phyloP scores from a whole-genome alignment of 108 stramenopile genomes.

The Cylindrotheca closterium region DNA sequence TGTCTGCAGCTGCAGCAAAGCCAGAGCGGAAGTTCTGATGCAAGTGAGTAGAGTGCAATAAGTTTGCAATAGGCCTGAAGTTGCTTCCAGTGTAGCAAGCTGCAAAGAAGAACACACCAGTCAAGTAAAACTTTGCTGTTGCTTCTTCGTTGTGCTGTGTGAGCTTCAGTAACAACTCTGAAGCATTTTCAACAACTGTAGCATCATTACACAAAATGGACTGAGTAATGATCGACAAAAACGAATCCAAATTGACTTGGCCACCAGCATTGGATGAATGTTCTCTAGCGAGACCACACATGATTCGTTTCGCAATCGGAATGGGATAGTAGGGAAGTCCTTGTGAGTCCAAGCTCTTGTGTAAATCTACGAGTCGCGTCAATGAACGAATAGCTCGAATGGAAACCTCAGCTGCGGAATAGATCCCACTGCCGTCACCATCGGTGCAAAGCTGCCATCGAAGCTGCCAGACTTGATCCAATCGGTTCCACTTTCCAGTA shows the following conservation, averaged over 20 bases:
- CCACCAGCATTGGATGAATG: constrained; percentile 5
- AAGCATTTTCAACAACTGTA: constrained; percentile 57
- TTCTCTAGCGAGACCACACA: constrained; percentile 52
- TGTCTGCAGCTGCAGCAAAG: constrained; percentile 64
- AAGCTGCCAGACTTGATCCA: constrained; percentile 70
- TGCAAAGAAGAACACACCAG: constrained; percentile 74
- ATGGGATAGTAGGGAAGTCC: constrained; percentile 80
- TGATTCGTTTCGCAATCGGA: constrained; percentile 69
- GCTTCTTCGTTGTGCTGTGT: constrained; percentile 68
- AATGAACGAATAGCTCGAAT: constrained; percentile 48
- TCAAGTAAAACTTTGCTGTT: constrained; percentile 70
- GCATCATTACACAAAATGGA: constrained; percentile 63
- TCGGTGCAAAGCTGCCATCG: constrained; percentile 70
- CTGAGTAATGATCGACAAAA: constrained; percentile 58
- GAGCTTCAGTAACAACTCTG: constrained; percentile 52
- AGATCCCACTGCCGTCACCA: constrained; percentile 38
- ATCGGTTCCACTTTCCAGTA: constrained; percentile 71
- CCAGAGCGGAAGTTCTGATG: constrained; percentile 68
- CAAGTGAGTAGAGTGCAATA: constrained; percentile 63
- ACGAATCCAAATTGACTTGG: constrained; percentile 12
- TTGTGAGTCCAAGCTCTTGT: constrained; percentile 56
- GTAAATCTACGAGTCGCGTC: constrained; percentile 57
- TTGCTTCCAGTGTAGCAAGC: constrained; percentile 67
- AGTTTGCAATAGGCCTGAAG: constrained; percentile 46
- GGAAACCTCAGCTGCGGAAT: constrained; percentile 48